A percentile compares a stretch with the other conserved stretches of the same genome.
Conservation (phyloP, 169 alveolate genomes). For the Plasmodium fragile region DNA sequence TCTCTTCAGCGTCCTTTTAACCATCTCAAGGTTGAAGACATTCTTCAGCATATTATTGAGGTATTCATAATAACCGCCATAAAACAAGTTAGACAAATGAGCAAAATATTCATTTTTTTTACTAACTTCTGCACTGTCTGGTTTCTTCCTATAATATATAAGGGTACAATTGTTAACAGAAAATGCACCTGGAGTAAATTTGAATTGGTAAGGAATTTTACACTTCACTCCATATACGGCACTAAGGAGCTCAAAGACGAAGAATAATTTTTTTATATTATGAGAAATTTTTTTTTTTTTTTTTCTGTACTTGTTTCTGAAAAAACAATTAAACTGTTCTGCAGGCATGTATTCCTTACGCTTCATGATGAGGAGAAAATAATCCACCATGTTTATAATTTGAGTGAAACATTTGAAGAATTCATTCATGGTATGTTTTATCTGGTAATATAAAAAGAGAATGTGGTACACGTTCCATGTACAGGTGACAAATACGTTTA, state of each 20-base stretch:
- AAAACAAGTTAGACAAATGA: background rate
- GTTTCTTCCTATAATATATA: background rate
- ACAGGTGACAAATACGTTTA: background rate
- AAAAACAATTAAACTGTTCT: slow-evolving; percentile 36
- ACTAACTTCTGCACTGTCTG: background rate
- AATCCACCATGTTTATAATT: slow-evolving; percentile 12
- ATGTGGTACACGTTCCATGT: slow-evolving; percentile 18
- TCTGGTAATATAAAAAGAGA: slow-evolving; percentile 39
- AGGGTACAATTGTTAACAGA: background rate
- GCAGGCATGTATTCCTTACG: slow-evolving; percentile 18
- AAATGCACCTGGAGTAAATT: background rate
- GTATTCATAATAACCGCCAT: slow-evolving; percentile 1
- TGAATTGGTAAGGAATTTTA: background rate
- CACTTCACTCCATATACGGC: slow-evolving; percentile 10
- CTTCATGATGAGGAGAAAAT: slow-evolving; percentile 15
- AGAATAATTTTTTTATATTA: background rate
- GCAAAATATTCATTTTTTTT: background rate
- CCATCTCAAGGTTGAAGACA: background rate
- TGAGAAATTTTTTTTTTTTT: slow-evolving; percentile 8
- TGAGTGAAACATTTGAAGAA: slow-evolving; percentile 17
- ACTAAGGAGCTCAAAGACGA: slow-evolving; percentile 5
- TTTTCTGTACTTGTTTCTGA: slow-evolving; percentile 36
- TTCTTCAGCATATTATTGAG: background rate
- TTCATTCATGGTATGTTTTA: slow-evolving; percentile 2
- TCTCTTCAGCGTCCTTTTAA: background rate